These are phyloP conservation scores for Neurospora sp. DNA, from an alignment of 2,329 filamentous ascomycete species.

Conservation along the genomic window DNA sequence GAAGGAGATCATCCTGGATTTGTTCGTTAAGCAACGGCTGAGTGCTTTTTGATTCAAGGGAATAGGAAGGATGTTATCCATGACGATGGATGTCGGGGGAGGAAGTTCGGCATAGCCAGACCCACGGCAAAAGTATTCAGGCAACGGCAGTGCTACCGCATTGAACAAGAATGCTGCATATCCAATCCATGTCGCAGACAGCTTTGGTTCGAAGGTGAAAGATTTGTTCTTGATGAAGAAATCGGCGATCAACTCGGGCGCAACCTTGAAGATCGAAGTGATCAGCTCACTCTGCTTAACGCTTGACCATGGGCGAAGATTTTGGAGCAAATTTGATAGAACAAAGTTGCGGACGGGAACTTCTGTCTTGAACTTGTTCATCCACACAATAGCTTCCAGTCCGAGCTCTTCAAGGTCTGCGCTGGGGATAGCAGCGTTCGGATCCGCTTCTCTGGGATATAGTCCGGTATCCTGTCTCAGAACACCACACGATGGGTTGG, in stretches of 20 bases:
- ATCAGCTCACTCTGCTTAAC: constrained; percentile 73
- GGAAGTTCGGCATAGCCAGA: constrained; percentile 55
- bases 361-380: constrained; percentile 55
- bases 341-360: constrained; percentile 71
- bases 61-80: constrained; percentile 79
- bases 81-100: constrained; percentile 66
- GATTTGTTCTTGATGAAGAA: constrained; percentile 75
- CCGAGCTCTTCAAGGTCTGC: constrained; percentile 47
- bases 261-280: constrained; percentile 66
- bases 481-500: constrained; percentile 61
- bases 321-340: constrained; percentile 68
- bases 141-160: constrained; percentile 65
- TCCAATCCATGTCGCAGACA: constrained; percentile 89
- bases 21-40: constrained; percentile 67
- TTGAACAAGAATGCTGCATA: constrained; percentile 85
- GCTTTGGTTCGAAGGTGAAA: constrained; percentile 83
- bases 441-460: constrained; percentile 64
- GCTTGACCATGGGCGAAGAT: constrained; percentile 74
- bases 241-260: constrained; percentile 77
- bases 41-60: constrained; percentile 74
- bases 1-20: constrained; percentile 70
- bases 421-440: constrained; percentile 34
- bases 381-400: constrained; percentile 60
- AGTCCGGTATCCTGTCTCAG: constrained; percentile 71
- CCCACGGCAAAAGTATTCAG: constrained; percentile 59